phyloP scores from a whole-genome alignment of 768 basidiomycete species.

The Kwoniella botswanensis region DNA sequence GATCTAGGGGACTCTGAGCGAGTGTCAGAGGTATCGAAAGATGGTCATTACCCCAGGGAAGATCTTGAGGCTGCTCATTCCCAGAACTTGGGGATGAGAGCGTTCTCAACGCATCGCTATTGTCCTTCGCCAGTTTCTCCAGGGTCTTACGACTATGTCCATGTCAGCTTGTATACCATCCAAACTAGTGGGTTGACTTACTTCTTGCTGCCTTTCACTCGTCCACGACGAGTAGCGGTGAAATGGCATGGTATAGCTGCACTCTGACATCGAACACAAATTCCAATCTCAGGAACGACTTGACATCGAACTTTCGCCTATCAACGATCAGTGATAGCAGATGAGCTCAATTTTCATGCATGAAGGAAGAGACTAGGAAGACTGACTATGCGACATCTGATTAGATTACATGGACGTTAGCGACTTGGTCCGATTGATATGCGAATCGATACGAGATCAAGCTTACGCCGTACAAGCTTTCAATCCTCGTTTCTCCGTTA shows the following conservation, averaged over 20 bases:
- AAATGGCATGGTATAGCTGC: slow-evolving; percentile 20
- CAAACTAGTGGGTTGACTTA: slow-evolving; percentile 2
- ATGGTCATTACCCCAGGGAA: background rate
- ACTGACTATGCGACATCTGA: slow-evolving; percentile 23
- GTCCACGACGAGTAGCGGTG: slow-evolving; percentile 17
- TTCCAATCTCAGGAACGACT: slow-evolving; percentile 7
- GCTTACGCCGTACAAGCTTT: slow-evolving; percentile 19
- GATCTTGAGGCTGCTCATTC: background rate
- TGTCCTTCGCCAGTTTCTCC: slow-evolving; percentile 4
- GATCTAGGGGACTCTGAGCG: slow-evolving; percentile 11
- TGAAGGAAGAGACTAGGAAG: background rate
- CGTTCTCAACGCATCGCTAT: background rate
- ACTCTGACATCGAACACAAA: slow-evolving; percentile 13
- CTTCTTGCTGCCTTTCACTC: slow-evolving; percentile 28
- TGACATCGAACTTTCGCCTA: slow-evolving; percentile 25
- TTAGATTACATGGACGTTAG: background rate
- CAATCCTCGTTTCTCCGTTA: slow-evolving; percentile 19
- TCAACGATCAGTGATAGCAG: background rate
- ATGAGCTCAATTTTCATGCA: background rate
- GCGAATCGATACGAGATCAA: background rate
- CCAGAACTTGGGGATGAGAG: background rate
- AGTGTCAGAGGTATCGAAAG: background rate
- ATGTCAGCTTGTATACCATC: too few relatives aligned
- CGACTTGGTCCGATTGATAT: background rate
- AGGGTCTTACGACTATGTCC: slow-evolving; percentile 17